These are phyloP conservation scores for Vitis hybrid DNA, from an alignment of 177 flowering plant genomes.

Conservation along the genomic window DNA sequence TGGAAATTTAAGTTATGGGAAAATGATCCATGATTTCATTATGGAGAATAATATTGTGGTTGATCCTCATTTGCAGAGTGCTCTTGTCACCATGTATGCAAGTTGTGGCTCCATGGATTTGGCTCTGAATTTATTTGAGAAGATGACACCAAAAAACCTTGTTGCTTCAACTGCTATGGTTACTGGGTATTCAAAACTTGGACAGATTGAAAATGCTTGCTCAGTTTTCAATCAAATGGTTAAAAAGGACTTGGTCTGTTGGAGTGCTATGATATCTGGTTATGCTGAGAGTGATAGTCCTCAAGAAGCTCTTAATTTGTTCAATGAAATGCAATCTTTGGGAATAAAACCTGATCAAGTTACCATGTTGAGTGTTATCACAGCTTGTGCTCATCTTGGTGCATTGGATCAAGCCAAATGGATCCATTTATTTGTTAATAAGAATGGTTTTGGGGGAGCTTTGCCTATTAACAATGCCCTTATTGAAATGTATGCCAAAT, in stretches of 20 bases:
- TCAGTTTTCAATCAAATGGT: constrained; percentile 51
- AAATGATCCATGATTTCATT: constrained; percentile 50
- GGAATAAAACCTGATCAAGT: constrained; percentile 63
- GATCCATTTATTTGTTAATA: constrained; percentile 45
- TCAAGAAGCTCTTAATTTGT: constrained; percentile 64
- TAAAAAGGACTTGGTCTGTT: constrained; percentile 68
- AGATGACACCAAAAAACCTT: constrained; percentile 39
- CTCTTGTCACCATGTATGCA: constrained; percentile 71
- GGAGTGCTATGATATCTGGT: constrained; percentile 82
- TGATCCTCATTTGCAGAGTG: constrained; percentile 51
- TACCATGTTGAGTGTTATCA: constrained; percentile 73
- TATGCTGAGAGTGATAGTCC: constrained; percentile 75
- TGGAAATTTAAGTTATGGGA: constrained; percentile 49
- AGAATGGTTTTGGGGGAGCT: constrained; percentile 44
- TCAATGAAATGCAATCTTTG: constrained; percentile 46
- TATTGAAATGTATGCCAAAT: constrained; percentile 85
- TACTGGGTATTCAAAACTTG: constrained; percentile 53
- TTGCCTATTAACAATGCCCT: constrained; percentile 64
- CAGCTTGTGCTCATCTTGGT: constrained; percentile 79
- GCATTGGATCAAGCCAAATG: constrained; percentile 55
- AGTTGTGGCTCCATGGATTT: constrained; percentile 65
- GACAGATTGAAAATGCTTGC: constrained; percentile 60
- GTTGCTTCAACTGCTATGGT: constrained; percentile 69
- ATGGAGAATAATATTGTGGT: constrained; percentile 30
- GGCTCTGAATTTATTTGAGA: constrained; percentile 52